Evolutionary conservation across 345 rosid species (phyloP).

Genomic region (Sonneratia alba): DNA sequence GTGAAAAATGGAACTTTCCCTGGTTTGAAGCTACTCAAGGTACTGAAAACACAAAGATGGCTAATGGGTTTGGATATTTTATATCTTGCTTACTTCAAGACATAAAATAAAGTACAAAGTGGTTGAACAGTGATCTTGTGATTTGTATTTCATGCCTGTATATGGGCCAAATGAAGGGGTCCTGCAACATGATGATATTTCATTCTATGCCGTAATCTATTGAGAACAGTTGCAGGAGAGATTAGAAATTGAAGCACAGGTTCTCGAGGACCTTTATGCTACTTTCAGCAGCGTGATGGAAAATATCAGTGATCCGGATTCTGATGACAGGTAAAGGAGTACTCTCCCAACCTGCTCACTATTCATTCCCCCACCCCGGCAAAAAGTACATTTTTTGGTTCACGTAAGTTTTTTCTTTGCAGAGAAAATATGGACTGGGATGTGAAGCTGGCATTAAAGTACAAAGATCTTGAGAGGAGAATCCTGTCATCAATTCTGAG

Average conservation of each 20-base stretch:
- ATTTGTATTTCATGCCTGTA: not conserved
- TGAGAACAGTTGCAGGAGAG: slow-evolving; percentile 33
- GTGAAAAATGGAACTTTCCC: not conserved
- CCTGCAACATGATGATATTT: not conserved
- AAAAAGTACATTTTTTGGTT: not conserved
- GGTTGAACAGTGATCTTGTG: not conserved
- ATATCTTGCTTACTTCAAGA: not conserved
- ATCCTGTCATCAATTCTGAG: slow-evolving; percentile 58
- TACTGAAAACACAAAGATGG: not conserved
- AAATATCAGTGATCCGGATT: slow-evolving; percentile 42
- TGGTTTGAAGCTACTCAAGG: not conserved
- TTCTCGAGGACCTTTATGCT: slow-evolving; percentile 46
- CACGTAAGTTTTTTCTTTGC: slow-evolving; percentile 14
- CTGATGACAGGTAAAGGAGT: slow-evolving; percentile 32
- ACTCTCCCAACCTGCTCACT: not conserved
- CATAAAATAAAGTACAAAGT: not conserved
- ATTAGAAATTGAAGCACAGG: slow-evolving; percentile 51
- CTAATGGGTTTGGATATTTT: not conserved
- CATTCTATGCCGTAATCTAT: not conserved
- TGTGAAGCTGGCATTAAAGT: slow-evolving; percentile 50
- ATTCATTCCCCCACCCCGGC: not conserved
- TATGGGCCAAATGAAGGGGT: not conserved
- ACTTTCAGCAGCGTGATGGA: slow-evolving; percentile 58
- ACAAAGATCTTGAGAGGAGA: slow-evolving; percentile 47
- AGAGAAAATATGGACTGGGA: slow-evolving; percentile 53